Base-by-base conservation (phyloP, 495 filamentous ascomycete species). In the Xanthoparmelia taractica region DNA sequence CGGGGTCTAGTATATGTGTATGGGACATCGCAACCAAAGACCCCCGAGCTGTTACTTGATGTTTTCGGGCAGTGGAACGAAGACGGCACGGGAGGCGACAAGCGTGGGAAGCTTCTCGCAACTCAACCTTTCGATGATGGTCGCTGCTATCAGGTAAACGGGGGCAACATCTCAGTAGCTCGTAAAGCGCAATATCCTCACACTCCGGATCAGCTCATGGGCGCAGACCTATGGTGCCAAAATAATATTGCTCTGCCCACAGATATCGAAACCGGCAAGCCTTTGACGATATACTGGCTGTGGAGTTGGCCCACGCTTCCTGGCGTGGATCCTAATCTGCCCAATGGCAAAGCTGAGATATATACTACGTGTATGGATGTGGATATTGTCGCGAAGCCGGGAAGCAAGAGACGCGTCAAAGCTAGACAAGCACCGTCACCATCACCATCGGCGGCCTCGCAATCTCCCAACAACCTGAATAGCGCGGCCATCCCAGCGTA, bases 301-400 rank as follows among this genome's bases (percentile, higher is more conserved):
- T 96, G 92, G 92, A 86, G 95, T 66, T 97, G 90, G 90, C 85
- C 87, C 6, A 86, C 83, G 0, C 73, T 72, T 17, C 73, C 81
- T 18, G 71, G 70, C 17, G 70, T 63, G 29, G 78, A 80, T 68
- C 79, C 74, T 54, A 73, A 58, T 40, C 70, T 79, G 18, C 80
- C 81, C 4, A 69, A 80, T 1, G 80, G 81, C 27, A 85, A 82
- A 64, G 77, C 78, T 61, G 86, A 96, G 72, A 81, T 85, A 63
- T 96, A 96, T 71, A 92, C 89, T 0, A 86, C 86, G 11, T 93
- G 92, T 68, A 83, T 90, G 68, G 92, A 96, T 73, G 79, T 92
- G 64, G 74, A 87, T 47, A 75, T 95, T 57, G 74, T 77, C 59
- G 63, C 55, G 38, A 54, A 43, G 58, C 67, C 36, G 29, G 50